Conservation (phyloP, 177 flowering plant genomes). For the Vitis hybrid region DNA sequence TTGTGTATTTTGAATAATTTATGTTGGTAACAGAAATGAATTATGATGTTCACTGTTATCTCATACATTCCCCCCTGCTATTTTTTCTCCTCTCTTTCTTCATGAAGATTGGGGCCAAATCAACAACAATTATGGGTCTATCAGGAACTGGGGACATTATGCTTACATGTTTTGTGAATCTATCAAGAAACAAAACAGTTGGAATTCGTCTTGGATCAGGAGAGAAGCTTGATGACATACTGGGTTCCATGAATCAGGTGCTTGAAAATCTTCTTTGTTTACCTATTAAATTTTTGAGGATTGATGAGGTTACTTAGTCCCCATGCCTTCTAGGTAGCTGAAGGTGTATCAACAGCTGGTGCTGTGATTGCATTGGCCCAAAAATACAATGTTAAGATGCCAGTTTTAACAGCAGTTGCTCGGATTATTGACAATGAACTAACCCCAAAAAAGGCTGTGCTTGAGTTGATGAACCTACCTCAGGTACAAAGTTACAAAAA, state of each 20-base stretch:
- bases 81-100: not conserved
- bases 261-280: not conserved
- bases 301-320: constrained; percentile 3
- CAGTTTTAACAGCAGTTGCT: constrained; percentile 96
- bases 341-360: constrained; percentile 97
- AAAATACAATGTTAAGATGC: constrained; percentile 93
- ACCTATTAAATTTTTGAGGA: not conserved
- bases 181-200: constrained; percentile 92
- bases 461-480: constrained; percentile 87
- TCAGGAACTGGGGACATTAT: constrained; percentile 98
- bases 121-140: constrained; percentile 88
- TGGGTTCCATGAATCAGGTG: constrained; percentile 92
- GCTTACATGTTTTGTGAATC: constrained; percentile 96
- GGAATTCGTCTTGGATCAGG: constrained; percentile 95
- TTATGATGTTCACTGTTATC: not conserved
- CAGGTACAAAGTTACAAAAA: constrained; percentile 41
- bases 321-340: constrained; percentile 69
- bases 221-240: constrained; percentile 81
- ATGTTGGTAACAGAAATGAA: too few species aligned
- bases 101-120: constrained; percentile 92
- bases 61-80: constrained; percentile 1
- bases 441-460: constrained; percentile 84
- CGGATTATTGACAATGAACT: constrained; percentile 89
- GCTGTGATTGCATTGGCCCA: constrained; percentile 97
- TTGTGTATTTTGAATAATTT: too few species aligned